Evolutionary conservation across 768 basidiomycete genomes (phyloP).

Genomic region (Xanthoconium stramineum): DNA sequence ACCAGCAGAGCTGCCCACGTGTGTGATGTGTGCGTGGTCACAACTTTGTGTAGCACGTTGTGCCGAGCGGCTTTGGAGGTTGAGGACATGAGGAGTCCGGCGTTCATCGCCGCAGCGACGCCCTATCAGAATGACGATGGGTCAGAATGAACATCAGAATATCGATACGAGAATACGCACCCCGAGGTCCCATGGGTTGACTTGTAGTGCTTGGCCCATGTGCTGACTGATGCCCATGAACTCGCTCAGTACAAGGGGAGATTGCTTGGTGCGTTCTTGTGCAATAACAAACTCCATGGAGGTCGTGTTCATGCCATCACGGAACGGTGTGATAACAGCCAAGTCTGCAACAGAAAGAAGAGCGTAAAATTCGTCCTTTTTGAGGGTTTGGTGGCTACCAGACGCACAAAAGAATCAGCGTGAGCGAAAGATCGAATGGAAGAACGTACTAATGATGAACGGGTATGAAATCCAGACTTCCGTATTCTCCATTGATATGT

Average conservation of each 20-base stretch:
- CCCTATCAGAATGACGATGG: constrained; percentile 43
- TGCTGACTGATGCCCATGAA: constrained; percentile 97
- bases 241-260: constrained; percentile 89
- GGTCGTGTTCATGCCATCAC: constrained; percentile 99
- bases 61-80: constrained; percentile 76
- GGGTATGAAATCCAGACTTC: constrained; percentile 90
- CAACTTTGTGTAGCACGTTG: constrained; percentile 71
- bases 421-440: background rate
- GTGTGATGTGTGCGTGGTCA: constrained; percentile 91
- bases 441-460: constrained; percentile 92
- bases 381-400: constrained; percentile 88
- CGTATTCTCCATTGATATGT: constrained; percentile 94
- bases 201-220: constrained; percentile 84
- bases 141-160: background rate
- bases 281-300: constrained; percentile 98
- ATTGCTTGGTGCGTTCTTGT: constrained; percentile 78
- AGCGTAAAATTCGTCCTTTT: constrained; percentile 98
- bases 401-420: background rate
- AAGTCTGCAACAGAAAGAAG: constrained; percentile 90
- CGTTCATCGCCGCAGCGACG: constrained; percentile 86
- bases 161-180: constrained; percentile 39
- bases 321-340: constrained; percentile 90
- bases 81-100: constrained; percentile 78
- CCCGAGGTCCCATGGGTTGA: constrained; percentile 96
- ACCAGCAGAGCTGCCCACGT: constrained; percentile 91